These are phyloP conservation scores for Cladosporium sp. DNA, from an alignment of 2,329 filamentous ascomycete species.

Conservation along the genomic window DNA sequence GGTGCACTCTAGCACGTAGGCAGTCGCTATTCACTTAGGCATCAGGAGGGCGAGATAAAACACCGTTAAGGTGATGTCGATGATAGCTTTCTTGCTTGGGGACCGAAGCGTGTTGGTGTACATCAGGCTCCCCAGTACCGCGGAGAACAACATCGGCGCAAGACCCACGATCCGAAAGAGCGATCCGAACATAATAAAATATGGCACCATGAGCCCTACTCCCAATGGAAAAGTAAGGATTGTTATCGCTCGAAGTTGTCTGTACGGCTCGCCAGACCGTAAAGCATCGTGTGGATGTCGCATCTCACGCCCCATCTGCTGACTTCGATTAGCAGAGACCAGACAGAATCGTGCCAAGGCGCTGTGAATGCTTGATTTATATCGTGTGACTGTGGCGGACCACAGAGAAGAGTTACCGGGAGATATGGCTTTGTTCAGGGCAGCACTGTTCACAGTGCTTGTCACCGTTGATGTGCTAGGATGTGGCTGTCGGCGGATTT, in stretches of 20 bases:
- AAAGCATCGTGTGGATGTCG: background rate
- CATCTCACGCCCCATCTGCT: background rate
- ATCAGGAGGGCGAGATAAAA: background rate
- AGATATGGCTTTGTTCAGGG: no score
- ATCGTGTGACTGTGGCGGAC: no score
- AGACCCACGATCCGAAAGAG: background rate
- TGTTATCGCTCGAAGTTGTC: background rate
- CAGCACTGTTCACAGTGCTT: no score
- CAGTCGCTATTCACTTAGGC: background rate
- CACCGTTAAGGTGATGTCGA: background rate
- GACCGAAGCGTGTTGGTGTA: background rate
- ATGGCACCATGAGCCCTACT: background rate
- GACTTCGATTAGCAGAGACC: no score
- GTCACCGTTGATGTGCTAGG: no score
- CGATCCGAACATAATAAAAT: background rate
- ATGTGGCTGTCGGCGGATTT: no score
- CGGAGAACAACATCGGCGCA: background rate
- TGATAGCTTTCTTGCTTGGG: background rate
- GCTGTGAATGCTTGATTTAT: no score
- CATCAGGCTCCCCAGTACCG: background rate
- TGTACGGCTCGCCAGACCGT: background rate
- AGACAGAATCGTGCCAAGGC: no score
- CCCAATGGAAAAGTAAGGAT: background rate
- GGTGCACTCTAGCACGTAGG: background rate
- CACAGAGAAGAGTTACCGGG: no score